phyloP scores from a whole-genome alignment of 1,139 yeast species.

The Kurtzmaniella quercitrusa region DNA sequence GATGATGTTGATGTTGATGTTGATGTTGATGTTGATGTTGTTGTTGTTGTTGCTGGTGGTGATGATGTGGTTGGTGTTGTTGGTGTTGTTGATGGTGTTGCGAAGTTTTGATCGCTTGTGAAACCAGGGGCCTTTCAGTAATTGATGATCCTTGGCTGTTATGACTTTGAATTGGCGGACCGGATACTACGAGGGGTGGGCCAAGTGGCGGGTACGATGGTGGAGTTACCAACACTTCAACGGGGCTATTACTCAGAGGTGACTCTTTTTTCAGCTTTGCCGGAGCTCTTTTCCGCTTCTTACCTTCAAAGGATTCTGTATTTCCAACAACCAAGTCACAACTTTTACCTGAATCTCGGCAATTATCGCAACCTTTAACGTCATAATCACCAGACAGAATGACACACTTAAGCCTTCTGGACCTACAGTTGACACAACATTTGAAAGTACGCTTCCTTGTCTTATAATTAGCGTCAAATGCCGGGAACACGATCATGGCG shows the following conservation, averaged over 20 bases:
- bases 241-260: neutral
- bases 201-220: neutral
- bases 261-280: neutral
- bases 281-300: neutral
- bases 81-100: neutral
- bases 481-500: slow-evolving; percentile 18
- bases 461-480: slow-evolving; percentile 16
- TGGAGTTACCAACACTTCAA: neutral
- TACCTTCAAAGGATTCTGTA: neutral
- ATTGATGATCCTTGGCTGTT: too few species aligned
- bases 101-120: too few species aligned
- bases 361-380: slow-evolving; percentile 15
- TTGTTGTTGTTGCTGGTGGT: neutral
- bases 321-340: slow-evolving; percentile 8
- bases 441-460: slow-evolving; percentile 17
- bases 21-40: neutral
- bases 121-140: too few species aligned
- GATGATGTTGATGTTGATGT: neutral
- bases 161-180: too few species aligned
- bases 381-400: slow-evolving; percentile 14
- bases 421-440: slow-evolving; percentile 16
- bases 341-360: slow-evolving; percentile 7
- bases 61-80: neutral
- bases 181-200: neutral
- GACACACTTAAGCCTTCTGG: slow-evolving; percentile 14